A percentile compares a stretch with the other conserved stretches of the same genome.
Conservation (phyloP, 2,329 filamentous ascomycete genomes). For the Fusarium anguioides region DNA sequence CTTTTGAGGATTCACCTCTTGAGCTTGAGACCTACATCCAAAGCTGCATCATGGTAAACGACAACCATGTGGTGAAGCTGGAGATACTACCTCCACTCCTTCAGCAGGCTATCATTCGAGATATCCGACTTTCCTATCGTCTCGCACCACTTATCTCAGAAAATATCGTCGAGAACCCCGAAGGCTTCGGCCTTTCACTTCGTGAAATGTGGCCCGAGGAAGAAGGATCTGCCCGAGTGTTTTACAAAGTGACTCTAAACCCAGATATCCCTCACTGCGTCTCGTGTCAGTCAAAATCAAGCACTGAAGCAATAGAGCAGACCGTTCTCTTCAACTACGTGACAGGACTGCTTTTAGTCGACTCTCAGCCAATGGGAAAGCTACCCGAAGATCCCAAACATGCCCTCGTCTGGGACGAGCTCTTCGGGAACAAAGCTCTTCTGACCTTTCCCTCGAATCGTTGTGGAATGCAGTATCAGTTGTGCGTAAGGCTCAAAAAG, state of each 20-base stretch:
- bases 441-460: slow-evolving; percentile 63
- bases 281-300: slow-evolving; percentile 24
- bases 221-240: slow-evolving; percentile 18
- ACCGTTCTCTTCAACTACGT: slow-evolving; percentile 49
- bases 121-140: slow-evolving; percentile 38
- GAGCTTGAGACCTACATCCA: slow-evolving; percentile 39
- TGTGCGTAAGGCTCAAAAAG: slow-evolving; percentile 16
- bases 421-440: slow-evolving; percentile 67
- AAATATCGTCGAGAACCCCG: slow-evolving; percentile 16
- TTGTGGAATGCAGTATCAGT: slow-evolving; percentile 64
- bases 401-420: slow-evolving; percentile 52
- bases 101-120: slow-evolving; percentile 35
- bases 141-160: slow-evolving; percentile 17
- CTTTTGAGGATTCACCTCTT: too few relatives aligned
- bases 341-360: slow-evolving; percentile 48
- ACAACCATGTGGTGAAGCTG: slow-evolving; percentile 42
- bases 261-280: slow-evolving; percentile 21
- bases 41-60: slow-evolving; percentile 40
- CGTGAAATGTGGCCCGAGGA: slow-evolving; percentile 40
- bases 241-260: slow-evolving; percentile 4
- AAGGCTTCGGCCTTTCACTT: slow-evolving; percentile 31
- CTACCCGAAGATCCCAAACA: slow-evolving; percentile 63
- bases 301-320: slow-evolving; percentile 18
- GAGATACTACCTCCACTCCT: slow-evolving; percentile 27
- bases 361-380: slow-evolving; percentile 53